Conservation (phyloP, 139 green algal genomes). For the Tetradesmus obliquus region DNA sequence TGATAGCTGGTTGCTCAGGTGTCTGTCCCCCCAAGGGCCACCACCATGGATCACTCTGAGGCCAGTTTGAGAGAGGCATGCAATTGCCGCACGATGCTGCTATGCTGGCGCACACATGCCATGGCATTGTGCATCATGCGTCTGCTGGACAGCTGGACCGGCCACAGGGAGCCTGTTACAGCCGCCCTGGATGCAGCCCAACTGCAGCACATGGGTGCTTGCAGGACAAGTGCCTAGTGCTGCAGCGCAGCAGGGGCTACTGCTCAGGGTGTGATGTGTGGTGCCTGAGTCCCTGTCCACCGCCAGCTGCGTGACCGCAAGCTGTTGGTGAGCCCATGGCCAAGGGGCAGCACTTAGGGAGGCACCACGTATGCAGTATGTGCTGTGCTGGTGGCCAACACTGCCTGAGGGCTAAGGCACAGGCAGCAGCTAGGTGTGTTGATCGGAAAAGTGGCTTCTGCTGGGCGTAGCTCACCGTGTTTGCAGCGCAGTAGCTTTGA, state of each 20-base stretch:
- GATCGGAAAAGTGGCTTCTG: background rate
- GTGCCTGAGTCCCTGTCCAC: background rate
- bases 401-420: background rate
- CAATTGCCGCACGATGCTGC: background rate
- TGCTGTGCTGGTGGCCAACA: background rate
- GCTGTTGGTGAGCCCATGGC: background rate
- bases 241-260: background rate
- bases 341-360: background rate
- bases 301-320: background rate
- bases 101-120: background rate
- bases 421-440: background rate
- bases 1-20: background rate
- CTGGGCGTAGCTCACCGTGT: background rate
- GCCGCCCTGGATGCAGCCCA: background rate
- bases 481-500: background rate
- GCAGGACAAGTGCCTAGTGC: slow-evolving; percentile 2
- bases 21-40: background rate
- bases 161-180: background rate
- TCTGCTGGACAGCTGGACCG: background rate
- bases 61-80: background rate
- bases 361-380: background rate
- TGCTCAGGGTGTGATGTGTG: background rate
- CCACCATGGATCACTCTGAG: background rate
- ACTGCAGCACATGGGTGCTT: background rate
- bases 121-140: background rate